These are phyloP conservation scores for Lavandula angustifolia DNA, from an alignment of 257 asterid species.

Conservation along the genomic window DNA sequence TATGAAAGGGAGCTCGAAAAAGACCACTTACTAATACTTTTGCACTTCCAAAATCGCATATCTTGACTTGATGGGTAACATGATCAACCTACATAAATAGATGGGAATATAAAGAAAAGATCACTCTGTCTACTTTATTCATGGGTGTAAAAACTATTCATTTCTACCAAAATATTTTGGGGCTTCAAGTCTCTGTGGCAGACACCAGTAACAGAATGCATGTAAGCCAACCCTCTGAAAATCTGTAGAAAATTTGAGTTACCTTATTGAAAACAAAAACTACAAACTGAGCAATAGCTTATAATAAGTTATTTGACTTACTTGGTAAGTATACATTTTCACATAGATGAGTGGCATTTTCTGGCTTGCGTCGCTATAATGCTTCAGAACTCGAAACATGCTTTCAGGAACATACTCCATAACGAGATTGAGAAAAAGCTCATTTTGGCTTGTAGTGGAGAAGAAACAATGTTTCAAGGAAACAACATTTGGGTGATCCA, in stretches of 20 bases:
- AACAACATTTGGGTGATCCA: constrained; percentile 94
- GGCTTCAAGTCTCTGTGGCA: constrained; percentile 98
- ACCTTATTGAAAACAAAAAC: constrained; percentile 21
- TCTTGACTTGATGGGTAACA: constrained; percentile 78
- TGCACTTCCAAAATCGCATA: constrained; percentile 98
- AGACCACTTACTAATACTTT: constrained; percentile 75
- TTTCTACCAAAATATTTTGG: constrained; percentile 82
- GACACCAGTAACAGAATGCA: constrained; percentile 91
- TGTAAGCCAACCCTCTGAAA: constrained; percentile 91
- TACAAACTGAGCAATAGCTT: constrained; percentile 1
- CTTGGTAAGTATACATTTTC: constrained; percentile 89
- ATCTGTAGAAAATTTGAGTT: constrained; percentile 51
- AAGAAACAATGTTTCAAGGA: constrained; percentile 88
- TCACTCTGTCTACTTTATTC: not conserved
- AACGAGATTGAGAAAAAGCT: constrained; percentile 87
- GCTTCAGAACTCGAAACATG: constrained; percentile 75
- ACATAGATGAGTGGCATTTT: constrained; percentile 91
- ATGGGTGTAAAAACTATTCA: constrained; percentile 2
- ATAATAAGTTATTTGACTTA: constrained; percentile 38
- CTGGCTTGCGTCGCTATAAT: constrained; percentile 72
- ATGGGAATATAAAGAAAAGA: constrained; percentile 27
- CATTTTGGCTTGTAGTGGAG: constrained; percentile 81
- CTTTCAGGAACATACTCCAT: constrained; percentile 95
- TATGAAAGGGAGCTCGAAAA: constrained; percentile 1
- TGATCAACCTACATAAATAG: constrained; percentile 68